Base-by-base conservation (phyloP, 306 rosid genomes). In the Castanea mollissima region DNA sequence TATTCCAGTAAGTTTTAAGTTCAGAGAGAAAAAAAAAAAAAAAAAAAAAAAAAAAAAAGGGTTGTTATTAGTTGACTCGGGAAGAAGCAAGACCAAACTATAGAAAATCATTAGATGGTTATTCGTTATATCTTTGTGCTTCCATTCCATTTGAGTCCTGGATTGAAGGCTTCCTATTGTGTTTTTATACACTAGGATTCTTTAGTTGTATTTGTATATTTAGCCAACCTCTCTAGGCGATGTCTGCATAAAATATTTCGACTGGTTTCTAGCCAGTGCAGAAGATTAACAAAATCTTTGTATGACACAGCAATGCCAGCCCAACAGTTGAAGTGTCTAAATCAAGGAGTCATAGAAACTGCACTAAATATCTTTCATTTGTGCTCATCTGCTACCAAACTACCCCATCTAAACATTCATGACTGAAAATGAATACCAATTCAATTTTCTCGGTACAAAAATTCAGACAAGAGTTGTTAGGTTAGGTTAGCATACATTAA, bases 401-500 rank as follows among this genome's bases (percentile, higher is more conserved):
- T 82, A 62, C 55, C 67, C 18, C 80, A 67, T 54, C 56, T 75
- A 69, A 54, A 83, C 85, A 76, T 86, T 85, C 60, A 81, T 85
- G 83, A 65, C 75, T 57, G 19, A 35, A 78, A 55, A 65, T 72
- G 56, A 46, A 78, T 74, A 41, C 54, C 55, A 76, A 60, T 85
- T 85, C 25, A 87, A 79, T 84, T 82, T 58, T 23, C 63, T 73
- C 69, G 19, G 55, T 85, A 16, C 76, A 78, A 71, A 79, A 52
- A 74, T 84, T 78, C 77, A 75, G 76, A 44, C 54, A 32, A 65
- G 81, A 73, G 83, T 70, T 71, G 32, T 14, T 65, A 79, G 52
- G 72, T 23, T 67, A 21, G 80, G 83, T 83, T 69, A 75, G 83
- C 27, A 25, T 74, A 57, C 87, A 86, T 87, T 93, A 82, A 90